These are phyloP conservation scores for Penicillium odoratum DNA, from an alignment of 495 filamentous ascomycete genomes.

Conservation along the genomic window DNA sequence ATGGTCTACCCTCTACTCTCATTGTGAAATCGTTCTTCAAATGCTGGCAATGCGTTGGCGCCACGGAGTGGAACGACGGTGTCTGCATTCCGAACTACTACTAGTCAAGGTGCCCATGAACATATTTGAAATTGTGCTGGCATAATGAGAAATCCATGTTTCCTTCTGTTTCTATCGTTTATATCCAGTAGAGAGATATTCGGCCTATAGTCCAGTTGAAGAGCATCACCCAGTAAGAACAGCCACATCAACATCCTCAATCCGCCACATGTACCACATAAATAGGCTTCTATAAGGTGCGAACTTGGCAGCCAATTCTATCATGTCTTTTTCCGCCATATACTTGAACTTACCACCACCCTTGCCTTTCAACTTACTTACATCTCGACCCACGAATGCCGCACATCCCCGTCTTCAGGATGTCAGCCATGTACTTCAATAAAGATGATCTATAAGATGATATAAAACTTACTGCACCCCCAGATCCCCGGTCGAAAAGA, in stretches of 20 bases:
- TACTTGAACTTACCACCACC: slow-evolving; percentile 94
- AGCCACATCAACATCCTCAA: slow-evolving; percentile 72
- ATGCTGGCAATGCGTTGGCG: background rate
- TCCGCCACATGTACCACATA: slow-evolving; percentile 93
- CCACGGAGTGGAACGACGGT: background rate
- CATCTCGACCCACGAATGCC: slow-evolving; percentile 78
- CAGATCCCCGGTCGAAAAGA: slow-evolving; percentile 90
- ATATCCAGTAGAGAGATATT: background rate
- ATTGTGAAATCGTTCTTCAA: background rate
- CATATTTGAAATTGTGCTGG: background rate
- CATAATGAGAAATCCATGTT: background rate
- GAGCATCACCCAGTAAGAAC: slow-evolving; percentile 50
- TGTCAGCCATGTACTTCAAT: slow-evolving; percentile 8
- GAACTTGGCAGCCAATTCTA: slow-evolving; percentile 76
- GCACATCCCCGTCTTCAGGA: slow-evolving; percentile 75
- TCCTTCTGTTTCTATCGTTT: background rate
- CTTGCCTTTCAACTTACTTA: slow-evolving; percentile 78
- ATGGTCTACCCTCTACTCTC: too few relatives aligned
- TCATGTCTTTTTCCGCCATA: slow-evolving; percentile 91
- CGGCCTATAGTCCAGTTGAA: background rate
- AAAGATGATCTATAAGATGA: background rate
- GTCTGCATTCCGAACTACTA: background rate
- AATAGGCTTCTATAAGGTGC: slow-evolving; percentile 76
- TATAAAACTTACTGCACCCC: slow-evolving; percentile 72
- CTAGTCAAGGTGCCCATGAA: background rate